Conservation (phyloP, 2,329 filamentous ascomycete species). For the Monosporascus sp. region DNA sequence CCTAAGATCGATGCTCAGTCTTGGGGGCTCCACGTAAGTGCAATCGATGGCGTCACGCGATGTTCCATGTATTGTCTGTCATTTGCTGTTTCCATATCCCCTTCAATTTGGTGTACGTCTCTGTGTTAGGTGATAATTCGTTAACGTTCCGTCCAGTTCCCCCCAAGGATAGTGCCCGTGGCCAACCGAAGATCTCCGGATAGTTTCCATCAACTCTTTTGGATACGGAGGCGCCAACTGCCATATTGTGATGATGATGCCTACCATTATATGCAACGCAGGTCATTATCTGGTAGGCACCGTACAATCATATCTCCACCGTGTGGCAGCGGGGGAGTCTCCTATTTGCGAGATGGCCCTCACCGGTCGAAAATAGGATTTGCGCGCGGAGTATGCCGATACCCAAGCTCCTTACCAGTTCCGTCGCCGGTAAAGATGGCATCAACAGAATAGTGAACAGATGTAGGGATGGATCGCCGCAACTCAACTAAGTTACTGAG, state of each 20-base stretch:
- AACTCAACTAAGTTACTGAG: background rate
- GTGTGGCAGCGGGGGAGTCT: background rate
- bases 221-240: constrained; percentile 23
- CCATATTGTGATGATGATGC: constrained; percentile 19
- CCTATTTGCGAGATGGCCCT: background rate
- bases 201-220: constrained; percentile 23
- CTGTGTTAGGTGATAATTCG: background rate
- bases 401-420: constrained; percentile 1
- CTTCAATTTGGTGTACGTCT: too few species aligned
- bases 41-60: background rate
- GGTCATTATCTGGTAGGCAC: constrained; percentile 2
- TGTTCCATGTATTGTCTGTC: background rate
- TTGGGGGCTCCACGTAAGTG: constrained; percentile 1
- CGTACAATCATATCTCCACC: background rate
- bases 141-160: constrained; percentile 1
- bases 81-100: background rate
- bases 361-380: too few species aligned
- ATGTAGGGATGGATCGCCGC: background rate
- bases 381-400: background rate
- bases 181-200: constrained; percentile 9
- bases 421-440: constrained; percentile 3
- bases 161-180: constrained; percentile 5
- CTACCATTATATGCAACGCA: constrained; percentile 2
- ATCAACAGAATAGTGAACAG: background rate
- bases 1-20: constrained; percentile 10